A percentile compares a stretch with the other conserved stretches of the same genome.
Evolutionary conservation across 1,284 basidiomycete genomes (phyloP).

Genomic region (Irpex rosettiformis): DNA sequence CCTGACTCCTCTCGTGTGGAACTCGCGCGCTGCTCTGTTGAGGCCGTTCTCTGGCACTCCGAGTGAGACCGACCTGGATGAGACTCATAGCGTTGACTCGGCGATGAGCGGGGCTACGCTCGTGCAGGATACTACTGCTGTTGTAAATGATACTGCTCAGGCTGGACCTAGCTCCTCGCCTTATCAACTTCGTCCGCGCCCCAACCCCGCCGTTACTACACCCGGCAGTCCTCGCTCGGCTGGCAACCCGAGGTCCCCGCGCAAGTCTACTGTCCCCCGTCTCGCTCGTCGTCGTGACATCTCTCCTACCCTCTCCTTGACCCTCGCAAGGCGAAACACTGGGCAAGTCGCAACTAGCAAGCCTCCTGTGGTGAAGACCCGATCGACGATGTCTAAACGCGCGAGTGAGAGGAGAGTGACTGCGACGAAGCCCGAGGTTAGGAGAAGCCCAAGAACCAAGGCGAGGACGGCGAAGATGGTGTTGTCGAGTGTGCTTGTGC

Average conservation of each 20-base stretch:
- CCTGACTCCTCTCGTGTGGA: neutral
- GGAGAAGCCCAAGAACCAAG: constrained; percentile 3
- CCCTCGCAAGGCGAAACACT: neutral
- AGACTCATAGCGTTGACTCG: neutral
- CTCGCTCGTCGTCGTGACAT: neutral
- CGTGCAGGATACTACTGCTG: neutral
- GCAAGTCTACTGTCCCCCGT: neutral
- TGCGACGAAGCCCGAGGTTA: neutral
- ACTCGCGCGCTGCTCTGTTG: neutral
- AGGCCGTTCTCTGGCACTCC: neutral
- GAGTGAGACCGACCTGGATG: neutral
- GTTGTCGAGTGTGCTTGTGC: too few relatives aligned
- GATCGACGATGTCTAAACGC: constrained; percentile 4
- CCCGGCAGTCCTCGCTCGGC: neutral
- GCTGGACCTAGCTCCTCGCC: neutral
- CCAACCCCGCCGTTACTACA: neutral
- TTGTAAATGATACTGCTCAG: too few relatives aligned
- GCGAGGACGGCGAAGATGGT: too few relatives aligned
- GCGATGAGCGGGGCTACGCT: neutral
- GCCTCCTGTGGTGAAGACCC: constrained; percentile 4
- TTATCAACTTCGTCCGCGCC: neutral
- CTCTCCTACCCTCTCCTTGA: neutral
- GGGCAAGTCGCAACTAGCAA: neutral
- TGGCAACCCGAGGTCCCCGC: neutral
- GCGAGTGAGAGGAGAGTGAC: neutral